Evolutionary conservation across 805 yeast species (phyloP).

Genomic region (Candida namnaoensis): DNA sequence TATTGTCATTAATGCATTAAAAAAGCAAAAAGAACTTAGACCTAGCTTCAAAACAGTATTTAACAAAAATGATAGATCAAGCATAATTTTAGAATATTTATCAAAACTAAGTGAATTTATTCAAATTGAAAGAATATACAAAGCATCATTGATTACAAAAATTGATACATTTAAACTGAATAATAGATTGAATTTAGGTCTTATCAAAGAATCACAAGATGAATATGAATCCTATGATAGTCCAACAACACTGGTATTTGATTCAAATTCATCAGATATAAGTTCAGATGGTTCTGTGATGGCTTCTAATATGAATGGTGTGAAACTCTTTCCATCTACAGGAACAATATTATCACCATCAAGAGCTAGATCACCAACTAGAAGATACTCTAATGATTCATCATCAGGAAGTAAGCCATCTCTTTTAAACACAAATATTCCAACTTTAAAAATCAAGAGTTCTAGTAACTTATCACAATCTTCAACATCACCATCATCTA

Average conservation of each 20-base stretch:
- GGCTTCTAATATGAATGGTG: slow-evolving; percentile 1
- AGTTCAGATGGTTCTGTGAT: background rate
- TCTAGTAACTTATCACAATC: background rate
- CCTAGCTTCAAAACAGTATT: slow-evolving; percentile 17
- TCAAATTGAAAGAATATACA: slow-evolving; percentile 58
- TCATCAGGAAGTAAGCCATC: background rate
- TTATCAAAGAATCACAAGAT: slow-evolving; percentile 6
- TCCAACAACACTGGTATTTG: background rate
- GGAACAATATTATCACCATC: slow-evolving; percentile 6
- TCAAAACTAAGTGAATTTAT: slow-evolving; percentile 46
- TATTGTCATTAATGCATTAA: slow-evolving; percentile 27
- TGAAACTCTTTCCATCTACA: slow-evolving; percentile 9
- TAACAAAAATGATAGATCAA: slow-evolving; percentile 30
- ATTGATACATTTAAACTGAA: slow-evolving; percentile 6
- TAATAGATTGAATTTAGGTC: slow-evolving; percentile 2
- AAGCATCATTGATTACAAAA: slow-evolving; percentile 25
- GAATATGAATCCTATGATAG: slow-evolving; percentile 3
- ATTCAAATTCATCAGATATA: background rate
- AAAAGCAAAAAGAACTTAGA: slow-evolving; percentile 15
- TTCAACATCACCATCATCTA: slow-evolving; percentile 1
- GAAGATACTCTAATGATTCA: slow-evolving; percentile 7
- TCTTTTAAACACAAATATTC: slow-evolving; percentile 1
- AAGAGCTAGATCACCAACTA: slow-evolving; percentile 14
- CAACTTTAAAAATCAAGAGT: slow-evolving; percentile 3
- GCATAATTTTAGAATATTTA: slow-evolving; percentile 39